phyloP scores from a whole-genome alignment of 129 eudicot genomes.

The Oenanthe sinensis region DNA sequence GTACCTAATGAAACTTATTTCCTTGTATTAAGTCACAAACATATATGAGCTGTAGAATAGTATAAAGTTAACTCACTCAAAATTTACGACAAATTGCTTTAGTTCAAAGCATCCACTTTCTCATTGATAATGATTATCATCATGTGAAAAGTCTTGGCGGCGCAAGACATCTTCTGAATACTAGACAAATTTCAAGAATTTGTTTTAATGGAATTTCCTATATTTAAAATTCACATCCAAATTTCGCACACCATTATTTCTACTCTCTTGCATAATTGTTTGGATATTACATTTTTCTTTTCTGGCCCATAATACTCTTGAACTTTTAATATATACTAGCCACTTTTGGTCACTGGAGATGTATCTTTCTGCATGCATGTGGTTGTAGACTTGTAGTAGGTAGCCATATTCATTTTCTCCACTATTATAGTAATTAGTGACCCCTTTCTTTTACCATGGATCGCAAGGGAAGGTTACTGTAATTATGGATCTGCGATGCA shows the following conservation, averaged over 20 bases:
- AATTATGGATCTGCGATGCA: not conserved
- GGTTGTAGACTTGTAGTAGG: too few species aligned
- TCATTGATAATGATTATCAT: not conserved
- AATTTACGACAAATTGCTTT: not conserved
- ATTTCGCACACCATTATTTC: too few species aligned
- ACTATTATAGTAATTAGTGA: not conserved
- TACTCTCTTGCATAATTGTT: too few species aligned
- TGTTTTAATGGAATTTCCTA: not conserved
- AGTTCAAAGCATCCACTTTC: not conserved
- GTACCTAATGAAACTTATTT: too few species aligned
- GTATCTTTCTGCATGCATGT: too few species aligned
- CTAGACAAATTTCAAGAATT: not conserved
- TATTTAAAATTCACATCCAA: not conserved
- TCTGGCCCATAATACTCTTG: too few species aligned
- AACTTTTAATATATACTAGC: too few species aligned
- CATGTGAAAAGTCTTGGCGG: not conserved
- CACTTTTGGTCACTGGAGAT: too few species aligned
- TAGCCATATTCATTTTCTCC: too few species aligned
- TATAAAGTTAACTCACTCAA: not conserved
- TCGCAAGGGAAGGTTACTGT: not conserved
- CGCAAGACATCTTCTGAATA: not conserved
- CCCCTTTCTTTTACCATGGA: not conserved
- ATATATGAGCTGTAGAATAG: not conserved
- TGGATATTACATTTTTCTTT: too few species aligned
- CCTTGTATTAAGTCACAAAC: too few species aligned